Percentiles rank a stretch among this genome's conserved stretches.
Conservation (phyloP, 306 rosid species). For the Dicorynia guianensis region DNA sequence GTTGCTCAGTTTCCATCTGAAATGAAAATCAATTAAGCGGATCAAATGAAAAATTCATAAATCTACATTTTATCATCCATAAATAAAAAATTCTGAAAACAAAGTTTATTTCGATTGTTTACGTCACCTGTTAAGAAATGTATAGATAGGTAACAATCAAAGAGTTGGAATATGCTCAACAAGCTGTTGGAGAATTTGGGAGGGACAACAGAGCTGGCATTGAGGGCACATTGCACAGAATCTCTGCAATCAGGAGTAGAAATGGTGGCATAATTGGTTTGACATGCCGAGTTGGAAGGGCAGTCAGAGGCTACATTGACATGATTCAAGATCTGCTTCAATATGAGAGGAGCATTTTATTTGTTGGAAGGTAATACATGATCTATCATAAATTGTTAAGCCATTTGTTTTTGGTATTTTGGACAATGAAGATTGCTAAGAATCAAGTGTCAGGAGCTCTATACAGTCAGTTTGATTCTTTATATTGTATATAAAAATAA, state of each 20-base stretch:
- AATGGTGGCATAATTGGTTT: conserved; percentile 67
- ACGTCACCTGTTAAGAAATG: conserved; percentile 35
- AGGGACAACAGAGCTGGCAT: conserved; percentile 80
- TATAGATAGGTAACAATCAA: conserved; percentile 63
- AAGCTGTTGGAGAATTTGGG: conserved; percentile 76
- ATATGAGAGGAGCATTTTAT: conserved; percentile 72
- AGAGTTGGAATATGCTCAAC: conserved; percentile 71
- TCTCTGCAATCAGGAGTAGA: conserved; percentile 74
- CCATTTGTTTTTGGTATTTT: not conserved
- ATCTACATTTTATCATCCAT: conserved; percentile 8
- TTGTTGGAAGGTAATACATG: conserved; percentile 64
- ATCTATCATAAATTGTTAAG: not conserved
- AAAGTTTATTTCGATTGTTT: not conserved
- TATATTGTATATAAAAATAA: not conserved
- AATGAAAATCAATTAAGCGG: not conserved
- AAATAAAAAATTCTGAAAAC: not conserved
- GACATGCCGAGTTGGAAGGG: conserved; percentile 79
- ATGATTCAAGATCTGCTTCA: conserved; percentile 75
- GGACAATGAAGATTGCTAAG: not conserved
- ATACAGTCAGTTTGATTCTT: conserved; percentile 13
- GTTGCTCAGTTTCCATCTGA: not conserved
- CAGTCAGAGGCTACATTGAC: conserved; percentile 64
- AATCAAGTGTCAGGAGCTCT: not conserved
- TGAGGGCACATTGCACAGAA: conserved; percentile 77
- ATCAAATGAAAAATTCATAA: not conserved